phyloP scores from a whole-genome alignment of 2,329 filamentous ascomycete species.

The Sporothrix phasma region DNA sequence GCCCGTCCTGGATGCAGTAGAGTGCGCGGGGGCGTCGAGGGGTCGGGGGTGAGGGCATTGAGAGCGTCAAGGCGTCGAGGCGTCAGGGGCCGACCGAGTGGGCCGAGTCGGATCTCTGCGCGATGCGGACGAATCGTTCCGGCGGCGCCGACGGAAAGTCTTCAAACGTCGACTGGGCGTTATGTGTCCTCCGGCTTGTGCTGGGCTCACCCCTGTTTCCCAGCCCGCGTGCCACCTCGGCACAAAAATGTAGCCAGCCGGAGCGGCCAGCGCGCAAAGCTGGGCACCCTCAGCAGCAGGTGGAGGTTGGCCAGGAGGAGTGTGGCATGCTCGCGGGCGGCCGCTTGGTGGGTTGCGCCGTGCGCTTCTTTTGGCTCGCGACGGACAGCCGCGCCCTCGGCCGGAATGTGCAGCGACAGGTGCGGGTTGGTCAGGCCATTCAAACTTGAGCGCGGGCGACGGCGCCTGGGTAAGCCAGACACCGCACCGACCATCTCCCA shows the following conservation, averaged over 20 bases:
- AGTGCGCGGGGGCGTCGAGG: too few relatives aligned
- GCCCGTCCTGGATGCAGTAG: too few relatives aligned
- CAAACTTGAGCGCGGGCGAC: slow-evolving; percentile 87
- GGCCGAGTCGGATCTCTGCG: too few relatives aligned
- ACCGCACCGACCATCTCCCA: slow-evolving; percentile 89
- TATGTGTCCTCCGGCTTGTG: slow-evolving; percentile 29
- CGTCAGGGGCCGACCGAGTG: too few relatives aligned
- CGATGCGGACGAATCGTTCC: too few relatives aligned
- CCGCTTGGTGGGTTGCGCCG: slow-evolving; percentile 44
- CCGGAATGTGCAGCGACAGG: slow-evolving; percentile 65
- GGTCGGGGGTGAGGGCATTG: too few relatives aligned
- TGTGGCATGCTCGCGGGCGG: slow-evolving; percentile 51
- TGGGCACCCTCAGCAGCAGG: slow-evolving; percentile 65
- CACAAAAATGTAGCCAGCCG: slow-evolving; percentile 68
- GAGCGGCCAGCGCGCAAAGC: slow-evolving; percentile 77
- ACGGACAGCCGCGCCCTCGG: slow-evolving; percentile 48
- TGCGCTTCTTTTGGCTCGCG: slow-evolving; percentile 41
- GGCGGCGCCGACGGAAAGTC: slow-evolving; percentile 36
- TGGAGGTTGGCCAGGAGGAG: slow-evolving; percentile 72
- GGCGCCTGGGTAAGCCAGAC: slow-evolving; percentile 77
- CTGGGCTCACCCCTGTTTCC: slow-evolving; percentile 32
- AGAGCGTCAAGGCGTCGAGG: too few relatives aligned
- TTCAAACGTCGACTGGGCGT: slow-evolving; percentile 40
- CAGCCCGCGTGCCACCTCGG: slow-evolving; percentile 60
- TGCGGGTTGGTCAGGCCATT: slow-evolving; percentile 87